Percentiles rank a stretch among this genome's conserved stretches.
Evolutionary conservation across 768 basidiomycete species (phyloP).

Genomic region (Coprinopsis sp.): DNA sequence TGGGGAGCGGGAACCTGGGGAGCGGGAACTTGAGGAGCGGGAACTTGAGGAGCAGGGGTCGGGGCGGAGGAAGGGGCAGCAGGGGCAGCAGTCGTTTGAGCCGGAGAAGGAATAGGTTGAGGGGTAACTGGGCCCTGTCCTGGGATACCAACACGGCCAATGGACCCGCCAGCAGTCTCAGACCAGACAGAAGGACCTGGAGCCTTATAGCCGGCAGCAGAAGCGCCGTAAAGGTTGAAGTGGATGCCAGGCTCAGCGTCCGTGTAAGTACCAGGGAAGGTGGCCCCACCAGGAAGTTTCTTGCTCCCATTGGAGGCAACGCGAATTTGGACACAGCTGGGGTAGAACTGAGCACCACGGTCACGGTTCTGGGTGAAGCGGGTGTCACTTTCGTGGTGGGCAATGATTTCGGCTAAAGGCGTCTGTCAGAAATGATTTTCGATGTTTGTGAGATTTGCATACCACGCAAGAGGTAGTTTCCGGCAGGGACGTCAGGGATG

Average conservation of each 20-base stretch:
- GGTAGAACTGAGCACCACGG: conserved; percentile 46
- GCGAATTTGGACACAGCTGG: conserved; percentile 43
- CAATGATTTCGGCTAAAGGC: conserved; percentile 29
- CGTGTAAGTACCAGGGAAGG: conserved; percentile 29
- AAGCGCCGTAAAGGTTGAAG: conserved; percentile 25
- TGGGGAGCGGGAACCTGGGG: neutral
- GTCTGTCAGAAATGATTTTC: conserved; percentile 5
- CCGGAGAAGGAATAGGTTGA: neutral
- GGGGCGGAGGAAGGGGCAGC: neutral
- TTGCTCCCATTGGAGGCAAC: conserved; percentile 29
- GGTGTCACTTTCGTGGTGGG: conserved; percentile 29
- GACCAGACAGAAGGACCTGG: conserved; percentile 31
- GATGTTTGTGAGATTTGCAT: conserved; percentile 6
- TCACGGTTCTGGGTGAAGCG: conserved; percentile 25
- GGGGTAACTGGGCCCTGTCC: conserved; percentile 8
- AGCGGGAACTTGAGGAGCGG: conserved; percentile 10
- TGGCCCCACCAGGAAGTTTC: conserved; percentile 23
- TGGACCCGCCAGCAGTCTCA: conserved; percentile 23
- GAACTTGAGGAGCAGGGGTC: conserved; percentile 11
- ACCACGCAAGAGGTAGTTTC: conserved; percentile 32
- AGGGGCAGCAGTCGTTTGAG: conserved; percentile 8
- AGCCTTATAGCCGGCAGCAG: conserved; percentile 21
- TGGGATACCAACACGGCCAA: conserved; percentile 17
- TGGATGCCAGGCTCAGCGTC: conserved; percentile 29
- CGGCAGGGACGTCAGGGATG: conserved; percentile 30